These are phyloP conservation scores for Acanthochlamys bracteata DNA, from an alignment of 106 monocot species.

Conservation along the genomic window DNA sequence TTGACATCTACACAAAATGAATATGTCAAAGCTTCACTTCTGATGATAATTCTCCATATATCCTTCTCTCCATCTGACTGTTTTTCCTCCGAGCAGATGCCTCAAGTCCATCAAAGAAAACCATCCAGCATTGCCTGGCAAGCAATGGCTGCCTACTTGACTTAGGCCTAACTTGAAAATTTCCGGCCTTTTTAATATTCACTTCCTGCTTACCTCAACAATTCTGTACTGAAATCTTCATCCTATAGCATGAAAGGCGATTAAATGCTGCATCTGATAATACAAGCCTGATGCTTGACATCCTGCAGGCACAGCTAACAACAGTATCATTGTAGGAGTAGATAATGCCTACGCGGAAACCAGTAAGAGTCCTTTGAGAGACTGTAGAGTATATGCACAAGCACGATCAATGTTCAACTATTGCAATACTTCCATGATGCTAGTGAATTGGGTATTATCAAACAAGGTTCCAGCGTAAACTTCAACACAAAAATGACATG, in stretches of 20 bases:
- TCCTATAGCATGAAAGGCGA: constrained; percentile 44
- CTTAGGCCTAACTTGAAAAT: constrained; percentile 26
- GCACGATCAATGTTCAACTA: constrained; percentile 8
- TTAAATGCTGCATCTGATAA: constrained; percentile 60
- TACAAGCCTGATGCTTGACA: constrained; percentile 77
- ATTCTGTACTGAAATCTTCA: constrained; percentile 31
- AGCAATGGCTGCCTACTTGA: constrained; percentile 29
- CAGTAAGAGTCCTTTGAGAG: constrained; percentile 70
- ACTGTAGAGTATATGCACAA: constrained; percentile 61
- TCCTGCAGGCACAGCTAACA: constrained; percentile 32
- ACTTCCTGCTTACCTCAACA: constrained; percentile 24
- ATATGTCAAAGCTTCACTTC: constrained; percentile 68
- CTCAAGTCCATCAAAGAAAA: constrained; percentile 73
- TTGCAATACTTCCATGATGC: constrained; percentile 40
- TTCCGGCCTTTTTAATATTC: constrained; percentile 22
- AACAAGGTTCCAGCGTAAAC: constrained; percentile 38
- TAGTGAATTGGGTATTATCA: constrained; percentile 13
- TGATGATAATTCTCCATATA: constrained; percentile 45
- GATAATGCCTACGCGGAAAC: constrained; percentile 57
- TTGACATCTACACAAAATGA: no score
- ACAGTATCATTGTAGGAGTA: constrained; percentile 74
- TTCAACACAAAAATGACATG: constrained; percentile 68
- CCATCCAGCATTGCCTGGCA: constrained; percentile 47
- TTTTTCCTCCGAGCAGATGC: constrained; percentile 25
- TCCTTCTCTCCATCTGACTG: constrained; percentile 34